A percentile compares a stretch with the other conserved stretches of the same genome.
Evolutionary conservation across 208 protist species (phyloP).

Genomic region (Giardia muris): DNA sequence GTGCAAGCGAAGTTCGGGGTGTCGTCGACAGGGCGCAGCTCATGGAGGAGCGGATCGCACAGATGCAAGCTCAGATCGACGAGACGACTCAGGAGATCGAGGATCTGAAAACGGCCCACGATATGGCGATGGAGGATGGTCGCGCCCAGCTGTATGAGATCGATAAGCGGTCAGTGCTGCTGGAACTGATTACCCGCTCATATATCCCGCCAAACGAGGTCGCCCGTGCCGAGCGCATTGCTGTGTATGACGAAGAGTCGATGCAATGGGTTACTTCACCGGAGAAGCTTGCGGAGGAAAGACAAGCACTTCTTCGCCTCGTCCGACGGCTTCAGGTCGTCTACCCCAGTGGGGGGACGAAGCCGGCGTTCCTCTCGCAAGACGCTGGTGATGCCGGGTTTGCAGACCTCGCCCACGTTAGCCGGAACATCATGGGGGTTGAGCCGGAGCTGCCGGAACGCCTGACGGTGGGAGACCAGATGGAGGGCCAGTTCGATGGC

Average conservation of each 20-base stretch:
- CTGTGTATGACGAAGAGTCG: neutral
- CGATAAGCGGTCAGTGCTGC: neutral
- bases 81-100: neutral
- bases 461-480: neutral
- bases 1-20: neutral
- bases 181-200: neutral
- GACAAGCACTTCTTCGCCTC: neutral
- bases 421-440: neutral
- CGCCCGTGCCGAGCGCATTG: neutral
- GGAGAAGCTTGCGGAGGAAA: neutral
- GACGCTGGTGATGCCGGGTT: neutral
- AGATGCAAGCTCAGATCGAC: neutral
- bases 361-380: neutral
- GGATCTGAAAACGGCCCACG: neutral
- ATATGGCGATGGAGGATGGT: neutral
- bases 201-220: neutral
- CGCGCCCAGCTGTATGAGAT: neutral
- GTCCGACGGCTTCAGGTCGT: neutral
- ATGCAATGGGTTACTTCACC: neutral
- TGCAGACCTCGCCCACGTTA: neutral
- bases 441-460: neutral
- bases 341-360: neutral
- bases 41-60: neutral
- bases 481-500: neutral
- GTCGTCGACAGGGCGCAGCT: neutral